These are phyloP conservation scores for Hamamelis virginiana DNA, from an alignment of 164 flowering plant species.

Conservation along the genomic window DNA sequence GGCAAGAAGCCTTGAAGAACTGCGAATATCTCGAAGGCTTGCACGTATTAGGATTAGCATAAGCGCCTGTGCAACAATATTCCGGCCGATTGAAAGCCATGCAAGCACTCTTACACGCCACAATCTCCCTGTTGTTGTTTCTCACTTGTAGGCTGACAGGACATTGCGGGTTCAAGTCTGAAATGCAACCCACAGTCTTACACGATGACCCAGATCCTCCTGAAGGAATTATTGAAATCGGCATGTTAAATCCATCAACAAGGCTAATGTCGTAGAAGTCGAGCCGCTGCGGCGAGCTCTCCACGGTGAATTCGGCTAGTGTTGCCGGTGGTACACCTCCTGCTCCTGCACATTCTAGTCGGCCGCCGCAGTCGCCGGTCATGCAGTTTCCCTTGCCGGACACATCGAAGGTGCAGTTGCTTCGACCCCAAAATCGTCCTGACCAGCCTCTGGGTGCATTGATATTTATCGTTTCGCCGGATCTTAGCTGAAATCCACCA, in stretches of 20 bases:
- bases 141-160: constrained; percentile 13
- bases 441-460: constrained; percentile 40
- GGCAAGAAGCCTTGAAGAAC: constrained; percentile 23
- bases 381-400: constrained; percentile 32
- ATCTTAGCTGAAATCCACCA: constrained; percentile 36
- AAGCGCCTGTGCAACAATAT: constrained; percentile 22
- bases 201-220: constrained; percentile 12
- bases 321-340: constrained; percentile 48
- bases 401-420: constrained; percentile 29
- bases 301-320: constrained; percentile 44
- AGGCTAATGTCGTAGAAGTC: constrained; percentile 56
- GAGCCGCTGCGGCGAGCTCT: constrained; percentile 4
- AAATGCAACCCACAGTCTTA: neutral
- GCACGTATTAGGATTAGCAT: constrained; percentile 14
- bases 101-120: constrained; percentile 29
- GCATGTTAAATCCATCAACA: constrained; percentile 50
- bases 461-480: constrained; percentile 12
- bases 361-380: constrained; percentile 49
- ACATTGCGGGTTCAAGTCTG: constrained; percentile 17
- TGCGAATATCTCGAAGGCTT: constrained; percentile 13
- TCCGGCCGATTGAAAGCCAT: constrained; percentile 9
- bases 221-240: constrained; percentile 19
- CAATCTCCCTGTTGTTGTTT: neutral
- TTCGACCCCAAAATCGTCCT: constrained; percentile 48
- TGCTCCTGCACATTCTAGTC: constrained; percentile 33